These are phyloP conservation scores for Xylariaceae sp. DNA, from an alignment of 2,329 filamentous ascomycete genomes.

Conservation along the genomic window DNA sequence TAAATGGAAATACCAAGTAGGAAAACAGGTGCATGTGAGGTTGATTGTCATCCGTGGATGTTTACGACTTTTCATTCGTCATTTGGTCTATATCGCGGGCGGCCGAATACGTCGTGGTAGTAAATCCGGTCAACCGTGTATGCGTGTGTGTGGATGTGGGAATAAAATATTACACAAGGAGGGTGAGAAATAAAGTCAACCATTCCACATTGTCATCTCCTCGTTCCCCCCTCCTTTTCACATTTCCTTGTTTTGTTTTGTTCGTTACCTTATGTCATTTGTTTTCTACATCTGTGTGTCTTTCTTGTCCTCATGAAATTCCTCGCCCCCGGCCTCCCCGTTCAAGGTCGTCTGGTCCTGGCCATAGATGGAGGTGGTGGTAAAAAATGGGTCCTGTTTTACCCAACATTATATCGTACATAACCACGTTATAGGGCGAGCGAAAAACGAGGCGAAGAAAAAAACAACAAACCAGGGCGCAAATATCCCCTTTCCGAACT, in stretches of 20 bases:
- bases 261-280: not conserved
- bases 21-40: not conserved
- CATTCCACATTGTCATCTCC: constrained; percentile 14
- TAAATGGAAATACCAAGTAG: not conserved
- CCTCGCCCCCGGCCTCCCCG: too few species aligned
- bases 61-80: constrained; percentile 18
- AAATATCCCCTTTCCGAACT: too few species aligned
- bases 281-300: too few species aligned
- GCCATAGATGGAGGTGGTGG: not conserved
- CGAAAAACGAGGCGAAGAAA: constrained; percentile 7
- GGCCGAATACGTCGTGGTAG: constrained; percentile 13
- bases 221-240: constrained; percentile 7
- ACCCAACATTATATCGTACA: constrained; percentile 30
- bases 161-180: constrained; percentile 17
- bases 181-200: not conserved
- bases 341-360: constrained; percentile 3
- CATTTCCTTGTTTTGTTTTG: constrained; percentile 2
- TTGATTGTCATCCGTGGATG: constrained; percentile 5
- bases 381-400: constrained; percentile 11
- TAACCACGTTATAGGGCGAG: constrained; percentile 14
- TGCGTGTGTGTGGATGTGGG: not conserved
- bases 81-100: constrained; percentile 25
- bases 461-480: constrained; percentile 3
- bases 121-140: too few species aligned
- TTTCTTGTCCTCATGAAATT: too few species aligned